Conservation (phyloP, 2,329 filamentous ascomycete genomes). For the Verticillium isaacii region DNA sequence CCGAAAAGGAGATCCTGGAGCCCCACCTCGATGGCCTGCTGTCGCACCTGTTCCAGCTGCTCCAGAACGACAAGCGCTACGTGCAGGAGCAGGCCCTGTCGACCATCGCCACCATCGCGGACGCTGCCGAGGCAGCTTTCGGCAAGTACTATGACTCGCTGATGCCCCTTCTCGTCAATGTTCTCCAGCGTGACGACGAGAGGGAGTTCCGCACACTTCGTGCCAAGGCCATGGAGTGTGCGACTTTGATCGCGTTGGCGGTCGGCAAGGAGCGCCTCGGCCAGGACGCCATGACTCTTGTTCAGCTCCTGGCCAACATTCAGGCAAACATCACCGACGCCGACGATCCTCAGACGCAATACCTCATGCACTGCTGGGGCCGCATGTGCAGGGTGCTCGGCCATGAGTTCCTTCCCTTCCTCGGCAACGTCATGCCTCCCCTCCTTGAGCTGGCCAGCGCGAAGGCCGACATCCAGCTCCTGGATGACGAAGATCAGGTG, state of each 20-base stretch:
- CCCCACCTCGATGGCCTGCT: constrained; percentile 89
- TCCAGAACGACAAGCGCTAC: constrained; percentile 90
- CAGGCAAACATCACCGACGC: constrained; percentile 82
- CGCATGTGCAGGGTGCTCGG: constrained; percentile 96
- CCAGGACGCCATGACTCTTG: constrained; percentile 78
- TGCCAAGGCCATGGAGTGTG: constrained; percentile 98
- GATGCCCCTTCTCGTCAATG: constrained; percentile 91
- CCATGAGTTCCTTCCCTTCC: constrained; percentile 84
- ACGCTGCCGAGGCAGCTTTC: constrained; percentile 93
- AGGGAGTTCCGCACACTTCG: constrained; percentile 89
- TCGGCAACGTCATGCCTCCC: constrained; percentile 90
- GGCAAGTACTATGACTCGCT: constrained; percentile 91
- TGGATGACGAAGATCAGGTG: constrained; percentile 93
- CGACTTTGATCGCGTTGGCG: constrained; percentile 89
- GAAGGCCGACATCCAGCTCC: constrained; percentile 93
- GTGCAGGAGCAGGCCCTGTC: constrained; percentile 97
- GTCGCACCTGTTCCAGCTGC: constrained; percentile 76
- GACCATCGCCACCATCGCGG: constrained; percentile 97
- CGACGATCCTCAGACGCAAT: constrained; percentile 94
- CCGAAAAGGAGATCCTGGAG: constrained; percentile 85
- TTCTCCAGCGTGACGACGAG: constrained; percentile 82
- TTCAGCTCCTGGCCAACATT: constrained; percentile 81
- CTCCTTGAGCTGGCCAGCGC: constrained; percentile 85
- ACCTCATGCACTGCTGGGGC: constrained; percentile 98
- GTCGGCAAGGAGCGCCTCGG: constrained; percentile 93